Conservation (phyloP, 2,329 filamentous ascomycete species). For the Fusarium pseudoanthophilum region DNA sequence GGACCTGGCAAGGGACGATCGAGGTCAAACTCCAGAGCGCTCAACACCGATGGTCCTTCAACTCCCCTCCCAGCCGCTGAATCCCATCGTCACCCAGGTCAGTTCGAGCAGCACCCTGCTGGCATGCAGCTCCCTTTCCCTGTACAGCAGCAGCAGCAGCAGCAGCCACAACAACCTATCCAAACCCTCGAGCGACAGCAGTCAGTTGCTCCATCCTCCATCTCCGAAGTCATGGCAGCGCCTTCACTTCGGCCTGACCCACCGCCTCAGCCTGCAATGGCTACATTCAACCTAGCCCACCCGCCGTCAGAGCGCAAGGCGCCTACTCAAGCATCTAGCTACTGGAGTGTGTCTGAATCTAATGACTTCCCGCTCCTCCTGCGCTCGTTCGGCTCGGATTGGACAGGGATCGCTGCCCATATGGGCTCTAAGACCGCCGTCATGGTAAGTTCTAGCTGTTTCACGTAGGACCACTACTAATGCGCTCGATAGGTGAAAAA, state of each 20-base stretch:
- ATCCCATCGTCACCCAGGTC: constrained; percentile 53
- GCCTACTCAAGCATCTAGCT: constrained; percentile 75
- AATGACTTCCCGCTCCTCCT: constrained; percentile 80
- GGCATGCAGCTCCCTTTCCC: constrained; percentile 57
- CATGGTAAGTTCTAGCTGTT: constrained; percentile 70
- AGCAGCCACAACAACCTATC: constrained; percentile 35
- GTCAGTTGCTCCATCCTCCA: constrained; percentile 50
- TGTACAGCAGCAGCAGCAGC: constrained; percentile 35
- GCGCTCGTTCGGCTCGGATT: constrained; percentile 81
- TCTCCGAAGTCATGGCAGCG: constrained; percentile 66
- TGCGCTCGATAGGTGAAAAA: constrained; percentile 68
- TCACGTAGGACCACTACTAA: constrained; percentile 14
- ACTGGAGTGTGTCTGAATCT: constrained; percentile 87
- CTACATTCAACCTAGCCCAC: constrained; percentile 63
- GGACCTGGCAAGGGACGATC: constrained; percentile 60
- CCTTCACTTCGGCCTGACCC: constrained; percentile 67
- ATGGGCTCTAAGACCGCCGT: constrained; percentile 87
- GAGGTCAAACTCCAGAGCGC: constrained; percentile 64
- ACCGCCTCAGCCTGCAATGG: constrained; percentile 58
- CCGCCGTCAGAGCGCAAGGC: constrained; percentile 60
- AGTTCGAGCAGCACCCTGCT: constrained; percentile 56
- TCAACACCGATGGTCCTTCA: constrained; percentile 56
- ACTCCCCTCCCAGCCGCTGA: constrained; percentile 54
- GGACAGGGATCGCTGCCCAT: constrained; percentile 76
- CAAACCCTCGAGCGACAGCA: constrained; percentile 51